phyloP scores from a whole-genome alignment of 1,284 basidiomycete genomes.

The Moesziomyces antarcticus region DNA sequence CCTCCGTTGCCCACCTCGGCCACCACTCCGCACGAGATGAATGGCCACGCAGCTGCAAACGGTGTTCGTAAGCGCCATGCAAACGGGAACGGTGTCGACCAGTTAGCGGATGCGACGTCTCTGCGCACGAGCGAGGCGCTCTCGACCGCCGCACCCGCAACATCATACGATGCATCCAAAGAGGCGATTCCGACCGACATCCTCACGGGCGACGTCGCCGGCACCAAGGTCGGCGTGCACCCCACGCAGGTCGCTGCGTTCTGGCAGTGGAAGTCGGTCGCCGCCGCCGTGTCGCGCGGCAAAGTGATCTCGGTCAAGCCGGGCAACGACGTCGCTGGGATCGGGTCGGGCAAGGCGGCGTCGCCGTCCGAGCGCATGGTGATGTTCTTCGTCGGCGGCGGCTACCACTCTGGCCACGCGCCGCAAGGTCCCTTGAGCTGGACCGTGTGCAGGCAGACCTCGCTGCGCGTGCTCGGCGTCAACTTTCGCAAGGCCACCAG shows the following conservation, averaged over 20 bases:
- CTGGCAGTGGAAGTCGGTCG: constrained; percentile 34
- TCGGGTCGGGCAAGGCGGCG: constrained; percentile 20
- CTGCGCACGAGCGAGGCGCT: not conserved
- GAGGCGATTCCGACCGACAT: constrained; percentile 16
- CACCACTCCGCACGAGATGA: not conserved
- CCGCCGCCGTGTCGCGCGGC: constrained; percentile 12
- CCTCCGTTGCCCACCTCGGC: constrained; percentile 15
- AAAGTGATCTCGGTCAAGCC: constrained; percentile 33
- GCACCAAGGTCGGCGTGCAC: constrained; percentile 3
- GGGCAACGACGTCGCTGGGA: constrained; percentile 19
- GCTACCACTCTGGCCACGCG: constrained; percentile 27
- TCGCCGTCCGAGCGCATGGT: constrained; percentile 24
- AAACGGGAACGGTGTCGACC: not conserved
- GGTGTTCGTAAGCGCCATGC: not conserved
- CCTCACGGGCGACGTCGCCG: constrained; percentile 11
- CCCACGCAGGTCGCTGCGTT: constrained; percentile 20
- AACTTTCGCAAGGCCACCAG: constrained; percentile 32
- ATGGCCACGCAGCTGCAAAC: not conserved
- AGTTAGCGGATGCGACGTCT: constrained; percentile 9
- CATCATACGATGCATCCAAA: constrained; percentile 2
- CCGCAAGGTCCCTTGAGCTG: constrained; percentile 23
- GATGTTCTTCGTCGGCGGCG: constrained; percentile 39
- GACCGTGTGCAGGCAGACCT: constrained; percentile 32
- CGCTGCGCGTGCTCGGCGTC: constrained; percentile 33
- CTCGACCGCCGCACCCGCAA: constrained; percentile 6